Evolutionary conservation across 331 rosid species (phyloP), one percentile per base, ranked within the genome.

Genomic region (Quercus tomentella): DNA sequence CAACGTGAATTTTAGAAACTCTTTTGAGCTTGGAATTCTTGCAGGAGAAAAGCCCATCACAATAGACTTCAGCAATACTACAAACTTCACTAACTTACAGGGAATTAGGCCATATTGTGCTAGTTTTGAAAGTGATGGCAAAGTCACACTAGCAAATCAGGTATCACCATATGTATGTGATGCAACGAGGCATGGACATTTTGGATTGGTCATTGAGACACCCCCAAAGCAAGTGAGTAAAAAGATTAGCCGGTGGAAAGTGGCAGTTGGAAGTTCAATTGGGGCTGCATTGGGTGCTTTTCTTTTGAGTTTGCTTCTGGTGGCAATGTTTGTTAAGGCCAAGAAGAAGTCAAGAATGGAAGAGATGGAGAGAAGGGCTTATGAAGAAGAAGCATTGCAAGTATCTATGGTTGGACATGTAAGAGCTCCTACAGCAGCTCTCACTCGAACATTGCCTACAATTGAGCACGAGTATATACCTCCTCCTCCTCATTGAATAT

Each of bases 331-430:
- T 63, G 97, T 90, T 41, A 90, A 93, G 86, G 99, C 83, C 73
- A 95, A 95, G 91, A 91, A 95, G 84, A 88, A 83, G 72, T 83
- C 99, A 21, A 91, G 92, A 83, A 90, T 93, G 89, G 97, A 77
- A 70, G 92, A 90, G 82, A 68, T 93, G 96, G 96, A 90, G 76
- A 91, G 97, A 37, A 93, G 96, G 28, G 98, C 94, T 23, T 95
- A 95, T 62, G 97, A 93, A 82, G 99, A 93, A 76, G 99, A 95
- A 86, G 98, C 98, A 4, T 82, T 95, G 74, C 99, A 93, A 74
- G 99, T 95, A 2, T 93, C 99, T 18, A 95, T 95, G 99, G 99
- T 95, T 73, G 99, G 99, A 30, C 98, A 93, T 82, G 92, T 95
- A 1, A 86, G 98, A 62, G 98, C 99, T 87, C 99, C 98, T 26